Conservation (phyloP, 106 monocot genomes). For the Vanilla planifolia region DNA sequence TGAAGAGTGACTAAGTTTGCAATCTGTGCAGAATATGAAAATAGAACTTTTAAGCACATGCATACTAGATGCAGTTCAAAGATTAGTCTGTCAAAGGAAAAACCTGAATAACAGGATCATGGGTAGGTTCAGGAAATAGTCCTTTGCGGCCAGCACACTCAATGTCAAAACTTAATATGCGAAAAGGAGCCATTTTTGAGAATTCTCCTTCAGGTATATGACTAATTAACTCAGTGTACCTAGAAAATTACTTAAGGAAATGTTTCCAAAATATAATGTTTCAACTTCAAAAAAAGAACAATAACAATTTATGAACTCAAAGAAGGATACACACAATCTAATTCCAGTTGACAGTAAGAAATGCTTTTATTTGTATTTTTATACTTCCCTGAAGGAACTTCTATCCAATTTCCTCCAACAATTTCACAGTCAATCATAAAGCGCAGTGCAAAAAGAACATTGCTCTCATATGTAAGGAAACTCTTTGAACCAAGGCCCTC, state of each 20-base stretch:
- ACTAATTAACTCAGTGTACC: slow-evolving; percentile 89
- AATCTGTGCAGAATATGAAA: slow-evolving; percentile 38
- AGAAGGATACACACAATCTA: slow-evolving; percentile 92
- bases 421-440: slow-evolving; percentile 98
- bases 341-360: slow-evolving; percentile 82
- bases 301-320: neutral
- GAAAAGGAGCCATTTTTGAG: slow-evolving; percentile 99
- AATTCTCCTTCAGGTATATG: slow-evolving; percentile 88
- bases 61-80: neutral
- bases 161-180: slow-evolving; percentile 98
- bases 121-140: slow-evolving; percentile 86
- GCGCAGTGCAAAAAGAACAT: slow-evolving; percentile 94
- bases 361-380: slow-evolving; percentile 53
- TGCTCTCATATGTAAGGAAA: slow-evolving; percentile 97
- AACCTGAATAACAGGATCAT: slow-evolving; percentile 99
- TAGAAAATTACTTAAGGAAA: slow-evolving; percentile 35
- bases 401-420: slow-evolving; percentile 99
- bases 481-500: slow-evolving; percentile 90
- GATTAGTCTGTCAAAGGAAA: slow-evolving; percentile 7
- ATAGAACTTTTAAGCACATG: neutral
- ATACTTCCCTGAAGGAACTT: slow-evolving; percentile 74
- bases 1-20: slow-evolving; percentile 95
- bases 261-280: slow-evolving; percentile 1
- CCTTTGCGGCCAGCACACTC: slow-evolving; percentile 99
- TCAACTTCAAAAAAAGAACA: neutral